These are phyloP conservation scores for Escovopsis weberi DNA, from an alignment of 2,329 filamentous ascomycete genomes.

Conservation along the genomic window DNA sequence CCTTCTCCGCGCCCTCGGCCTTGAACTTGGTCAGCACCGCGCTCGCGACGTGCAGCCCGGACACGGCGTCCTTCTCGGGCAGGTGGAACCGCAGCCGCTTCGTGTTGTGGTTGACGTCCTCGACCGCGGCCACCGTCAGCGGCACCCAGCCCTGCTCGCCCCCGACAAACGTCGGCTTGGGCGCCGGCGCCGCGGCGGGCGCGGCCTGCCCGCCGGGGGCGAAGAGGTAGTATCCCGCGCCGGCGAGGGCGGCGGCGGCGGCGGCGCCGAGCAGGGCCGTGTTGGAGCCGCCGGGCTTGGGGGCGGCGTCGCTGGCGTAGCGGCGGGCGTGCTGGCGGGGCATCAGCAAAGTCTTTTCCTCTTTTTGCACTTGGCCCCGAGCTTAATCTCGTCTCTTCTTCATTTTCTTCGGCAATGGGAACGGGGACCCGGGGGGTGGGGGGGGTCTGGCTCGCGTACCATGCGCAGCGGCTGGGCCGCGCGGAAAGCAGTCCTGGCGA, in stretches of 20 bases:
- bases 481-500: constrained; percentile 50
- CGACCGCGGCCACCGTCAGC: constrained; percentile 63
- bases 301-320: constrained; percentile 52
- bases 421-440: neutral
- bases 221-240: constrained; percentile 39
- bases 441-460: constrained; percentile 28
- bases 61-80: constrained; percentile 65
- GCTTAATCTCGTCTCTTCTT: no score
- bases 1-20: constrained; percentile 67
- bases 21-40: constrained; percentile 88
- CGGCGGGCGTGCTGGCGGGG: constrained; percentile 30
- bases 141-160: constrained; percentile 82
- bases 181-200: constrained; percentile 26
- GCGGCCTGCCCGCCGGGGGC: constrained; percentile 23
- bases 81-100: constrained; percentile 85
- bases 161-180: constrained; percentile 52
- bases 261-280: constrained; percentile 45
- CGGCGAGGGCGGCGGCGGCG: constrained; percentile 40
- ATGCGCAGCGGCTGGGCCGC: constrained; percentile 49
- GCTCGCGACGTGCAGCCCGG: constrained; percentile 69
- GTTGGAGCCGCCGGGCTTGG: constrained; percentile 34
- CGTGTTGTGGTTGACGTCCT: constrained; percentile 83
- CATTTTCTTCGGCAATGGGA: neutral
- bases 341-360: neutral
- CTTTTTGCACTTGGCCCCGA: no score